A percentile compares a stretch with the other conserved stretches of the same genome.
phyloP scores from a whole-genome alignment of 2,329 filamentous ascomycete species.

The Penicillium verrucosum region DNA sequence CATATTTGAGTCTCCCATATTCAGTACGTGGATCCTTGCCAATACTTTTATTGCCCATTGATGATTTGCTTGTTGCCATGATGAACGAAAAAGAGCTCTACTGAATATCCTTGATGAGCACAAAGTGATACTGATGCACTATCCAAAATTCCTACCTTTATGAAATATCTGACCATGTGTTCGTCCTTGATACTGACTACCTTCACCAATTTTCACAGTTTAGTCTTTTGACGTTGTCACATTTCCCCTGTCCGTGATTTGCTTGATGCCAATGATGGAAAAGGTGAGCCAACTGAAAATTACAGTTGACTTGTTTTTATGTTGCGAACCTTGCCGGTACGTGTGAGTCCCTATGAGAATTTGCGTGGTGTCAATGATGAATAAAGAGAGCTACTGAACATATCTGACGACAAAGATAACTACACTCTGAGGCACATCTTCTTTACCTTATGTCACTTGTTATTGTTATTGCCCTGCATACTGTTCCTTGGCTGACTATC shows the following conservation, averaged over 20 bases:
- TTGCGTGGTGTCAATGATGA: not conserved
- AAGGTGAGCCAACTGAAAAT: not conserved
- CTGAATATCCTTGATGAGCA: not conserved
- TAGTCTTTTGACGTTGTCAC: not conserved
- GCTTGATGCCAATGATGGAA: not conserved
- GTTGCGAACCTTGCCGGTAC: too few relatives aligned
- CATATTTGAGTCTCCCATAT: not conserved
- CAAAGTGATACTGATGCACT: not conserved
- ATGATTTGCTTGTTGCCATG: not conserved
- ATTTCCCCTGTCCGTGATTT: not conserved
- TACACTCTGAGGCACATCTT: not conserved
- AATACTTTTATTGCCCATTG: not conserved
- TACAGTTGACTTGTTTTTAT: too few relatives aligned
- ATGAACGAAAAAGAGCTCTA: not conserved
- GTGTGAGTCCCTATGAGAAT: not conserved
- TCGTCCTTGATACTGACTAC: not conserved
- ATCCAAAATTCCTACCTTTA: not conserved
- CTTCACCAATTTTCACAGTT: not conserved
- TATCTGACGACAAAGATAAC: not conserved
- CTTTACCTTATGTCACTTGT: not conserved
- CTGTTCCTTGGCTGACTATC: not conserved
- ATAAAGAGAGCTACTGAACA: not conserved
- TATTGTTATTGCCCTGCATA: too few relatives aligned
- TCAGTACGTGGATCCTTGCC: not conserved
- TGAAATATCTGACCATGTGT: not conserved